Percentiles rank a stretch among this genome's conserved stretches.
Conservation (phyloP, 345 rosid species). For the Aethionema arabicum region DNA sequence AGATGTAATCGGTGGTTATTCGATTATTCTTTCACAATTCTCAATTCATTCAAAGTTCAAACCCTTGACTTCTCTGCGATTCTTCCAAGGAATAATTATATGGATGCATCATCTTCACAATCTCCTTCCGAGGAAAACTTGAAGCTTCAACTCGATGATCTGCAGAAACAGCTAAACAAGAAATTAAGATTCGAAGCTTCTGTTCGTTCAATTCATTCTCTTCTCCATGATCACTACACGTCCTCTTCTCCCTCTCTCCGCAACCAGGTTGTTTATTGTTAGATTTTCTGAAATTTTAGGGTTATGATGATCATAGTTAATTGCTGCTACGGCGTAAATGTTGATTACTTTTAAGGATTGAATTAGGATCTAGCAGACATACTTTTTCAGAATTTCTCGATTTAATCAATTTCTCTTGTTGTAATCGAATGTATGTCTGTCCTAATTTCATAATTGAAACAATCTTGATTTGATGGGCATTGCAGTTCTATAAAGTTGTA, state of each 20-base stretch:
- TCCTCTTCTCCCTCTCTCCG: constrained; percentile 68
- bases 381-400: neutral
- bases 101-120: constrained; percentile 31
- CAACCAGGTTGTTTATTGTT: constrained; percentile 41
- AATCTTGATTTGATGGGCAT: constrained; percentile 1
- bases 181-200: constrained; percentile 80
- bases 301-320: neutral
- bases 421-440: neutral
- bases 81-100: neutral
- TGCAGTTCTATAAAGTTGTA: constrained; percentile 66
- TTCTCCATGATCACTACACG: constrained; percentile 47
- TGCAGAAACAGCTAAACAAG: constrained; percentile 74
- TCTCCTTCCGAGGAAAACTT: constrained; percentile 49
- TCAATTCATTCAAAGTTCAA: neutral
- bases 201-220: constrained; percentile 58
- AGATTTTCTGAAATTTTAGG: constrained; percentile 14
- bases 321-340: neutral
- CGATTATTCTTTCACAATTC: constrained; percentile 8
- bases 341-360: constrained; percentile 2
- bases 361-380: neutral
- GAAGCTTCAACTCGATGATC: constrained; percentile 63
- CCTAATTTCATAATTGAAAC: neutral
- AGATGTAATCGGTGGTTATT: constrained; percentile 1
- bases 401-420: neutral
- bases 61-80: neutral